Evolutionary conservation across 176 grass and related monocot genomes (phyloP), one percentile per base, ranked within the genome.

Genomic region (Raddia guianensis): DNA sequence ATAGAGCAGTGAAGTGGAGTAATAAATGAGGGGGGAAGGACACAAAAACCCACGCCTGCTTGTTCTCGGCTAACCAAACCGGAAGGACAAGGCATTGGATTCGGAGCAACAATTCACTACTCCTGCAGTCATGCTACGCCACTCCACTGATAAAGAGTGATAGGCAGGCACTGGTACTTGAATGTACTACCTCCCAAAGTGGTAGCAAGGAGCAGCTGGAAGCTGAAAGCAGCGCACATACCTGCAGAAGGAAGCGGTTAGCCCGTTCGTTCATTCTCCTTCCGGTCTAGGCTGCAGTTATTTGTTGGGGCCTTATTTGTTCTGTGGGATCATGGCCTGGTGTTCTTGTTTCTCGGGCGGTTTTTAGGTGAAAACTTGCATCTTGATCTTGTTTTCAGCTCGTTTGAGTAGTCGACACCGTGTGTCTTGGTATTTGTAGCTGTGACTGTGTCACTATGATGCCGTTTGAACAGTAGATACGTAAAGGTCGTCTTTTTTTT

Each of bases 31-130:
- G 63, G 20, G 34, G 74, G 43, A 19, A 27, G 45, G 62, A 48
- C 72, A 70, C 72, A 34, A 7, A 52, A 60, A 55, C 85, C 65
- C 79, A 87, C 66, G 48, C 47, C 79, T 35, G 64, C 79, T 62
- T 87, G 56, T 70, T 63, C 85, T 76, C 55, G 72, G 47, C 49
- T 16, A 65, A 60, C 73, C 57, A 55, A 87, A 9, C 72, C 69
- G 73, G 46, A 62, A 70, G 57, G 78, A 77, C 85, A 71, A 77
- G 73, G 73, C 85, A 87, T 87, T 87, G 79, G 79, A 87, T 87
- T 72, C 79, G 72, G 37, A 46, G 35, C 72, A 82, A 13, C 72
- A 16, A 47, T 82, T 76, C 63, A n/a, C 63, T 54, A 50, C 12
- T 58, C 18, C 73, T 37, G 6, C 68, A 27, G 27, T 48, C 37